Base-by-base conservation (phyloP, 805 yeast species). In the Wickerhamiella azyma region DNA sequence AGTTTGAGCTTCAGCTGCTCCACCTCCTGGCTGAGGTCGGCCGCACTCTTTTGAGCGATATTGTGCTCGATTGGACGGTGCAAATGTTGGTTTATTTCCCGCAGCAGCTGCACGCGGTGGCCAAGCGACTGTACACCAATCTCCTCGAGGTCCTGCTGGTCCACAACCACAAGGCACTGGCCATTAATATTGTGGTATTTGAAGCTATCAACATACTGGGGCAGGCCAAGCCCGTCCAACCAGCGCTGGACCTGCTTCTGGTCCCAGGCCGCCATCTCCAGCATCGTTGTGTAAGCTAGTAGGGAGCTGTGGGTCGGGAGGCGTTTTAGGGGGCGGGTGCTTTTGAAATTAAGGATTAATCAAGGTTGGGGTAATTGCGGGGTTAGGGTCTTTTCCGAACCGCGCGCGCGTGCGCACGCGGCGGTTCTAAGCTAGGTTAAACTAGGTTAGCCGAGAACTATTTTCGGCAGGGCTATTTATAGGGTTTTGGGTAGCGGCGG, bases 101-200 rank as follows among this genome's bases (percentile, higher is more conserved):
- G 68, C 58, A 84, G 76, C 37, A 86, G 64, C 35, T 61, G 59
- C 3, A 88, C 66, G 24, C 95, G 68, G 16, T 73, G 71, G 26
- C 72, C 70, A 28, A 81, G 58, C 29, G 68, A 65, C 5, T 50
- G 47, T 1, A 82, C 70, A 2, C 88, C 94, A 56, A 89, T 64
- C 45, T 86, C 95, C 50, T 69, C 67, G 38, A 88, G 72, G 57
- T 85, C 92, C 8, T 72, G 75, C 10, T 82, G 74, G 28, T 76
- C 75, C 42, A 88, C 66, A 50, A 75, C 78, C 1, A 84, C 77
- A 43, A 89, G 64, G 3, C 82, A 69, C 26, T 81, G 74, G 1
- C 95, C 95, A 3, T 80, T 76, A 43, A 84, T 74, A 53, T 77
- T 77, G 61, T 84, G 74, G 2, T 67, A 69, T 21, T 68, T 63